Percentiles rank a stretch among this genome's conserved stretches.
Conservation (phyloP, 768 basidiomycete species). For the Hygrophorus pudorinus region DNA sequence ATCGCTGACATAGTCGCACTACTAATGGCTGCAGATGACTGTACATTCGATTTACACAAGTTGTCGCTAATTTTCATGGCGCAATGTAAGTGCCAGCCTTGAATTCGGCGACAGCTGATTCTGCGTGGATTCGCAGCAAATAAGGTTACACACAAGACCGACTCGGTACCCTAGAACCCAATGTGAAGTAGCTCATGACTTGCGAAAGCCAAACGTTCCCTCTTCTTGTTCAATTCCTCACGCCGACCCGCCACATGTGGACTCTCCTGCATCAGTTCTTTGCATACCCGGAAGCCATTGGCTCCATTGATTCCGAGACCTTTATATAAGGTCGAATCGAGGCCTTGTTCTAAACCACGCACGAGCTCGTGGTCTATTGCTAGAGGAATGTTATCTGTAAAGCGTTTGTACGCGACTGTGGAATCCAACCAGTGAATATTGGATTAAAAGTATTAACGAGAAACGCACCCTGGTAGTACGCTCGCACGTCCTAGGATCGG, state of each 20-base stretch:
- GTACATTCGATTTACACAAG: no score
- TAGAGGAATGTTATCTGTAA: conserved; percentile 45
- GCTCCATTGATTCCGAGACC: conserved; percentile 44
- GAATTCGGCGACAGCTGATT: no score
- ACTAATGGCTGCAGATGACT: no score
- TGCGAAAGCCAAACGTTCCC: conserved; percentile 39
- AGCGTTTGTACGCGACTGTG: conserved; percentile 50
- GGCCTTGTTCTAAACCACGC: conserved; percentile 35
- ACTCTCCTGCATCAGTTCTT: conserved; percentile 42
- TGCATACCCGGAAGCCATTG: conserved; percentile 36
- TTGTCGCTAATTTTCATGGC: no score
- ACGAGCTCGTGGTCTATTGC: conserved; percentile 49
- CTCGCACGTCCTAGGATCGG: conserved; percentile 35
- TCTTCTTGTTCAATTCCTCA: conserved; percentile 39
- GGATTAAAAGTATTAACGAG: not conserved
- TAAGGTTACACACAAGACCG: no score
- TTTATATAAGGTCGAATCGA: conserved; percentile 34
- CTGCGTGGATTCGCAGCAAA: no score
- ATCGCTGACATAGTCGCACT: no score
- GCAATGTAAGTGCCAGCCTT: no score
- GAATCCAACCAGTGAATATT: conserved; percentile 3
- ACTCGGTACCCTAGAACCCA: conserved; percentile 6
- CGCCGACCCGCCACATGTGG: conserved; percentile 32
- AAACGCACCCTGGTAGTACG: conserved; percentile 63
- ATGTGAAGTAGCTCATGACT: conserved; percentile 27